Percentiles rank a stretch among this genome's conserved stretches.
Evolutionary conservation across 1,284 basidiomycete genomes (phyloP).

Genomic region (Ceratobasidium papillatum): DNA sequence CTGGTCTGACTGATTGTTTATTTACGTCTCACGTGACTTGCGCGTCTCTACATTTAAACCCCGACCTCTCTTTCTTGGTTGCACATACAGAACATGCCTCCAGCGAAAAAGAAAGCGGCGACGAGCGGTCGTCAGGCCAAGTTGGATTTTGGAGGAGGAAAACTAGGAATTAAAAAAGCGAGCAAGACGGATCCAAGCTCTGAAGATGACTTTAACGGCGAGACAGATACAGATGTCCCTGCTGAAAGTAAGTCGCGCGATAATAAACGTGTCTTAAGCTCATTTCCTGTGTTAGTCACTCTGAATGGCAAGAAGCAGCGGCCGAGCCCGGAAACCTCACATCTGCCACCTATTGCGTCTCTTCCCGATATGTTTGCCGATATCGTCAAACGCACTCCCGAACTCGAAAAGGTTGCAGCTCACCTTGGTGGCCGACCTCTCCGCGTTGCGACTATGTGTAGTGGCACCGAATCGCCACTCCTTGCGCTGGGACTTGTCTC

Average conservation of each 20-base stretch:
- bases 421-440: conserved; percentile 82
- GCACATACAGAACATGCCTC: conserved; percentile 14
- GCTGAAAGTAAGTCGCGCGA: conserved; percentile 4
- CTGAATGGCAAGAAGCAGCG: conserved; percentile 43
- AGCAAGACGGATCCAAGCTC: conserved; percentile 19
- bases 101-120: conserved; percentile 17
- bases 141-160: conserved; percentile 26
- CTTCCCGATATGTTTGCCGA: conserved; percentile 88
- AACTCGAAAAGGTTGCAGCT: conserved; percentile 73
- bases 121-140: conserved; percentile 16
- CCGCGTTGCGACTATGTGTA: conserved; percentile 97
- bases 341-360: conserved; percentile 82
- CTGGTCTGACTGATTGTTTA: conserved; percentile 37
- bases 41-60: conserved; percentile 12
- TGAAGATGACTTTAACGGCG: conserved; percentile 21
- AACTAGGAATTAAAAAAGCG: conserved; percentile 25
- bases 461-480: conserved; percentile 93
- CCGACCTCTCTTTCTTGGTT: neutral
- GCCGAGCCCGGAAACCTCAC: conserved; percentile 61
- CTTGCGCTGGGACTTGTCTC: conserved; percentile 87
- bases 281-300: neutral
- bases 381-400: conserved; percentile 75
- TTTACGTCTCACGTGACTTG: conserved; percentile 22
- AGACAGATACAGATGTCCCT: conserved; percentile 23
- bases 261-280: neutral